Percentiles rank a stretch among this genome's conserved stretches.
Evolutionary conservation across 2,329 filamentous ascomycete species (phyloP).

Genomic region (Lasiodiplodia hormozganensis): DNA sequence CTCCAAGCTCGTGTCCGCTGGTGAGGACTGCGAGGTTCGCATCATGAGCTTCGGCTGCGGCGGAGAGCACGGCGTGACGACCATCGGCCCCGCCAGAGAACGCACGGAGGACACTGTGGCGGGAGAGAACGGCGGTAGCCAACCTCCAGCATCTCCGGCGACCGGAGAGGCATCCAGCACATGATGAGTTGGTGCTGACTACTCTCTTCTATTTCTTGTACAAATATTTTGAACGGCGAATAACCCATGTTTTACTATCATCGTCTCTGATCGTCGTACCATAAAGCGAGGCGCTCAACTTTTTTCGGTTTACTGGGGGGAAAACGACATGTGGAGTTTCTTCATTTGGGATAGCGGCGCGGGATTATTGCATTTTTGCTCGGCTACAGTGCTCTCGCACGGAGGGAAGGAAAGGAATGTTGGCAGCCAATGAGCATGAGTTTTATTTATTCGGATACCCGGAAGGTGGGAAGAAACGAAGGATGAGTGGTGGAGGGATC

Average conservation of each 20-base stretch:
- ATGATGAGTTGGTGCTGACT: not conserved
- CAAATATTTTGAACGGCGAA: constrained; percentile 18
- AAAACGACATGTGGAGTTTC: not conserved
- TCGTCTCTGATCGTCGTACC: not conserved
- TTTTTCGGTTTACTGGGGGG: not conserved
- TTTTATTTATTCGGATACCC: not conserved
- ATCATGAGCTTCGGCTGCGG: constrained; percentile 54
- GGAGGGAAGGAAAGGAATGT: not conserved
- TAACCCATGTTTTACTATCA: not conserved
- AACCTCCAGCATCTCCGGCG: not conserved
- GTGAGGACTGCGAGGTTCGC: constrained; percentile 90
- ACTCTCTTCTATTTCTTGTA: not conserved
- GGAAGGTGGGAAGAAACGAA: not conserved
- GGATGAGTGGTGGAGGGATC: not conserved
- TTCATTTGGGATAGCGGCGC: not conserved
- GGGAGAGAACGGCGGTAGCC: not conserved
- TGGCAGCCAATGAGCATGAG: not conserved
- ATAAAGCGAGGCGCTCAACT: constrained; percentile 17
- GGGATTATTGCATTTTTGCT: not conserved
- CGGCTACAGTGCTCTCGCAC: not conserved
- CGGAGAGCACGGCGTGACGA: constrained; percentile 21
- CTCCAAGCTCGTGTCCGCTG: constrained; percentile 85
- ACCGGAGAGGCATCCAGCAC: not conserved
- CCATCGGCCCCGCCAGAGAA: constrained; percentile 17
- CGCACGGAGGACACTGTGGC: not conserved